These are phyloP conservation scores for Paramecium bursaria DNA, from an alignment of 73 alveolate species.

Conservation along the genomic window DNA sequence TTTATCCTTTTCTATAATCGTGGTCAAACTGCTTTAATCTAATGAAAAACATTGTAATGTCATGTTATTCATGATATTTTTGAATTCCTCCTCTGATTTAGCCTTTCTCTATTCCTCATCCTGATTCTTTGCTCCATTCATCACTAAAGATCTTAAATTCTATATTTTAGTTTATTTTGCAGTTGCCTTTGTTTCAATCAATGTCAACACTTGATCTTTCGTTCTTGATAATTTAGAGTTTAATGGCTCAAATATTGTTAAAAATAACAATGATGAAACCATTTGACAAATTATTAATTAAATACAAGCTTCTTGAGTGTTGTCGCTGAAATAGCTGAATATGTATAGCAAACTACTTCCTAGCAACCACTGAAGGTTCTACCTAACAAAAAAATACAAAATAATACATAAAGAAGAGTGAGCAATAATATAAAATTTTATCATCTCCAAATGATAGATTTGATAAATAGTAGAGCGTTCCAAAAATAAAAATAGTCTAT, in stretches of 20 bases:
- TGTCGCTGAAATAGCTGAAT: background rate
- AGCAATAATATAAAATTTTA: conserved; percentile 50
- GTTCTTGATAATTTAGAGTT: conserved; percentile 26
- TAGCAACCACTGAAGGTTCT: conserved; percentile 20
- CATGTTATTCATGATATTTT: conserved; percentile 28
- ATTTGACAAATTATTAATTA: background rate
- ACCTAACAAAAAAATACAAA: background rate
- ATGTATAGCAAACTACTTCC: conserved; percentile 25
- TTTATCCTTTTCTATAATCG: conserved; percentile 35
- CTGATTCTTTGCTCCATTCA: background rate
- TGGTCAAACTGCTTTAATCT: conserved; percentile 43
- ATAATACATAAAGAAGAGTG: conserved; percentile 35
- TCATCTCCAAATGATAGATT: conserved; percentile 57
- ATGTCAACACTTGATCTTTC: conserved; percentile 11
- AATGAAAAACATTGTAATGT: conserved; percentile 48
- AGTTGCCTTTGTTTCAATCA: conserved; percentile 11
- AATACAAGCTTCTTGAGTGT: background rate
- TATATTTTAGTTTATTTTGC: background rate
- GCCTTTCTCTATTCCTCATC: conserved; percentile 5
- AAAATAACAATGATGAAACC: background rate
- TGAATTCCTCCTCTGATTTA: conserved; percentile 41
- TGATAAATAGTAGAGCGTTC: conserved; percentile 57
- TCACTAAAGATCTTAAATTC: background rate
- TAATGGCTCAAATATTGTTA: conserved; percentile 48
- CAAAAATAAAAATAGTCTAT: conserved; percentile 32